Evolutionary conservation across 1,284 basidiomycete species (phyloP).

Genomic region (Xerocomus amazonicus): DNA sequence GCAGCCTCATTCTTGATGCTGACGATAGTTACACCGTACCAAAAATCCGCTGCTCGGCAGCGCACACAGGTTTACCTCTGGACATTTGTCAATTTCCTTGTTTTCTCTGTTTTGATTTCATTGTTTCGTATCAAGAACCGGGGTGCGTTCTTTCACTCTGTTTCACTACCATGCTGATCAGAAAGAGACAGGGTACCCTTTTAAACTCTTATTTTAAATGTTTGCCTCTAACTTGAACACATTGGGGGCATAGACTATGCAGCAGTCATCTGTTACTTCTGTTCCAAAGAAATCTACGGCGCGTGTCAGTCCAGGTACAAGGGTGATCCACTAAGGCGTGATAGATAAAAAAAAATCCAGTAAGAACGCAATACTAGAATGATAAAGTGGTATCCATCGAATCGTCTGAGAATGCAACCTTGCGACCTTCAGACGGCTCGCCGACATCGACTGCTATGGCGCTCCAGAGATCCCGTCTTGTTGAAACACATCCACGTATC

Average conservation of each 20-base stretch:
- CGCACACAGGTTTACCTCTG: constrained; percentile 87
- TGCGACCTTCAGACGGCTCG: too few species aligned
- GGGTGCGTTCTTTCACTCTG: constrained; percentile 42
- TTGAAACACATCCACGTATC: constrained; percentile 86
- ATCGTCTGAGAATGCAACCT: constrained; percentile 3
- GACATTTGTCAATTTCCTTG: constrained; percentile 77
- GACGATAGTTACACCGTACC: constrained; percentile 76
- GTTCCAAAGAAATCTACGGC: constrained; percentile 1
- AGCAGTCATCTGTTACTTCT: too few species aligned
- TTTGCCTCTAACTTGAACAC: neutral
- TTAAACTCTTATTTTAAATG: constrained; percentile 63
- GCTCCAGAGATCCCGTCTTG: constrained; percentile 39
- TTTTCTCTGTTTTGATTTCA: constrained; percentile 86
- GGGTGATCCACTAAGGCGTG: constrained; percentile 16
- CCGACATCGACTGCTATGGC: too few species aligned
- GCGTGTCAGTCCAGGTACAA: constrained; percentile 3
- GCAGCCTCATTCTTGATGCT: constrained; percentile 82
- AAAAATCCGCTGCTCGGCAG: constrained; percentile 74
- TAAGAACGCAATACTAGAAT: constrained; percentile 16
- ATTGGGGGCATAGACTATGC: too few species aligned
- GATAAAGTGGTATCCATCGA: constrained; percentile 22
- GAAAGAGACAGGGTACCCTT: constrained; percentile 62
- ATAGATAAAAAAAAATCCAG: constrained; percentile 30
- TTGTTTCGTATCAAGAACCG: constrained; percentile 92
- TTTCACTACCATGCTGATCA: neutral